Percentiles rank a stretch among this genome's conserved stretches.
Conservation (phyloP, 768 basidiomycete genomes). For the Artomyces pyxidatus region DNA sequence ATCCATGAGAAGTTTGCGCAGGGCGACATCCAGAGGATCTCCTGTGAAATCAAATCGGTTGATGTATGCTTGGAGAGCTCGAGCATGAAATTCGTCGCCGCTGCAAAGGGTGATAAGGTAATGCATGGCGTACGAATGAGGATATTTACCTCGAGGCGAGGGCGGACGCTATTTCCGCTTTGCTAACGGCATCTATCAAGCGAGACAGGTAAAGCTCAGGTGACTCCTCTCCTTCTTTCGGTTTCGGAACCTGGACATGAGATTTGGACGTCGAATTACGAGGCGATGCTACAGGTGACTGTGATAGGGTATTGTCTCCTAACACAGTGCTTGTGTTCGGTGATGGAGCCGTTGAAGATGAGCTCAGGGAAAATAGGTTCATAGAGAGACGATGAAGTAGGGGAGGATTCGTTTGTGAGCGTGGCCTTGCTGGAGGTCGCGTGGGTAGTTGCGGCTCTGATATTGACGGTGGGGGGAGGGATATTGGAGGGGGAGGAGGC, state of each 20-base stretch:
- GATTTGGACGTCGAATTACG: conserved; percentile 37
- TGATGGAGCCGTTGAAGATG: conserved; percentile 28
- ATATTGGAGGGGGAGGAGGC: background rate
- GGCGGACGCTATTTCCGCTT: conserved; percentile 72
- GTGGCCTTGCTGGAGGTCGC: conserved; percentile 34
- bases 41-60: conserved; percentile 66
- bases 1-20: conserved; percentile 86
- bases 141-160: conserved; percentile 68
- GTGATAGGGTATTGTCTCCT: conserved; percentile 16
- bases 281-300: conserved; percentile 30
- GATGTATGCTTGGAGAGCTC: conserved; percentile 67
- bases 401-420: conserved; percentile 58
- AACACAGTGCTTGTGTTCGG: conserved; percentile 13
- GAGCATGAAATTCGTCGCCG: conserved; percentile 57
- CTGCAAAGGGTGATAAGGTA: conserved; percentile 31
- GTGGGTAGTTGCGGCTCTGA: conserved; percentile 17
- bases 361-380: conserved; percentile 47
- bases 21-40: conserved; percentile 85
- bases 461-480: conserved; percentile 9
- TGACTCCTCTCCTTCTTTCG: conserved; percentile 50
- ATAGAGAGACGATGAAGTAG: conserved; percentile 63
- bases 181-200: conserved; percentile 54
- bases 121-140: background rate
- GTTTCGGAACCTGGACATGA: conserved; percentile 40
- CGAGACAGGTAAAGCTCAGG: conserved; percentile 63